Conservation (phyloP, 805 yeast species). For the Candida fluviatilis region DNA sequence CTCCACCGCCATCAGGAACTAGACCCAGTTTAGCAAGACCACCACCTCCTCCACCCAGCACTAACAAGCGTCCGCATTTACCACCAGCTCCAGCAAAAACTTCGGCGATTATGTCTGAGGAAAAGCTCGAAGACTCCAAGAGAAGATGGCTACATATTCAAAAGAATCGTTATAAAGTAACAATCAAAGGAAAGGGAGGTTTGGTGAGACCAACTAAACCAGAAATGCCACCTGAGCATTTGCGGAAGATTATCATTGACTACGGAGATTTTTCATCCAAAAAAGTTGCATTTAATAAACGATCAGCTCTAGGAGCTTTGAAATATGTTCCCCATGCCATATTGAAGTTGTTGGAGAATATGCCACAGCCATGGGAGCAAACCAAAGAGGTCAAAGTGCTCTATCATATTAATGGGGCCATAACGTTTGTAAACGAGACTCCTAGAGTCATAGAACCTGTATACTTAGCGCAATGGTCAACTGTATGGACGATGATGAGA, state of each 20-base stretch:
- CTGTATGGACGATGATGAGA: constrained; percentile 90
- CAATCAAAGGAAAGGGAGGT: constrained; percentile 27
- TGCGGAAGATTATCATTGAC: constrained; percentile 75
- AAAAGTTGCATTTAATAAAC: constrained; percentile 76
- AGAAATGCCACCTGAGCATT: constrained; percentile 92
- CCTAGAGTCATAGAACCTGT: constrained; percentile 93
- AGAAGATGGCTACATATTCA: constrained; percentile 62
- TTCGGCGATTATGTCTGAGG: neutral
- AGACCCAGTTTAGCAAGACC: constrained; percentile 21
- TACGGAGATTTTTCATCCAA: constrained; percentile 83
- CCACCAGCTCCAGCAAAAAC: constrained; percentile 17
- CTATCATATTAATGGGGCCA: constrained; percentile 90
- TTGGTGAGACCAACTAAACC: constrained; percentile 57
- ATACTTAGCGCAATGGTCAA: constrained; percentile 92
- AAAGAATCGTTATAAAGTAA: constrained; percentile 48
- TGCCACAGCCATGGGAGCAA: constrained; percentile 99
- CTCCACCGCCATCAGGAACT: constrained; percentile 25
- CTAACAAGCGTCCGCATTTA: neutral
- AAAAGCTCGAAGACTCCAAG: constrained; percentile 41
- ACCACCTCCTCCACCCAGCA: constrained; percentile 19
- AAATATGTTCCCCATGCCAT: constrained; percentile 96
- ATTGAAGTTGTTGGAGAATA: constrained; percentile 81
- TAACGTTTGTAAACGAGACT: constrained; percentile 88
- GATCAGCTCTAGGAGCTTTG: constrained; percentile 84
- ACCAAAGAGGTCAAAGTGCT: constrained; percentile 80